Conservation (phyloP, 1,284 basidiomycete species). For the Moniliophthora roreri region DNA sequence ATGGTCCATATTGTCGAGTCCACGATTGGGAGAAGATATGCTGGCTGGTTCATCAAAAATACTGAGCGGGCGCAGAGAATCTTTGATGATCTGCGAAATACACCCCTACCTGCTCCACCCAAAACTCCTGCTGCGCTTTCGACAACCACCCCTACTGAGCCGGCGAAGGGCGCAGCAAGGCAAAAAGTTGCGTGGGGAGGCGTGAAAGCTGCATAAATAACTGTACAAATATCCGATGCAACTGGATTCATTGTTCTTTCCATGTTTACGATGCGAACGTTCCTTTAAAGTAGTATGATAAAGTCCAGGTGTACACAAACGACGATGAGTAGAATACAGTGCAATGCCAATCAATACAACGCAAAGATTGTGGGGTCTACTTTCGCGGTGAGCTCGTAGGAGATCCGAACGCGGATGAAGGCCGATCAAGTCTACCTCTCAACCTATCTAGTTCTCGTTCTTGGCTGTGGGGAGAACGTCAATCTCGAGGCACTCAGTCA, state of each 20-base stretch:
- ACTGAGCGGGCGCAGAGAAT: slow-evolving; percentile 88
- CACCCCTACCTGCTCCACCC: slow-evolving; percentile 49
- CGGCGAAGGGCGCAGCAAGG: slow-evolving; percentile 22
- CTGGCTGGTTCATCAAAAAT: slow-evolving; percentile 96
- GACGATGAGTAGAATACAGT: background rate
- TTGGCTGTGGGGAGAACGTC: slow-evolving; percentile 39
- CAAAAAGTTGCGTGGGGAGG: slow-evolving; percentile 65
- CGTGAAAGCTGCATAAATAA: background rate
- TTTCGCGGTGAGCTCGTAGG: slow-evolving; percentile 33
- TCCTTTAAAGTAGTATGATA: too few relatives aligned
- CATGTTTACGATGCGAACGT: too few relatives aligned
- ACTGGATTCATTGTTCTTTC: too few relatives aligned
- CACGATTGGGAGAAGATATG: slow-evolving; percentile 88
- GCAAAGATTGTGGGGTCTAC: slow-evolving; percentile 10
- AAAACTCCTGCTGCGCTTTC: slow-evolving; percentile 23
- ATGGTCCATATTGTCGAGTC: slow-evolving; percentile 97
- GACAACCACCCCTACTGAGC: slow-evolving; percentile 15
- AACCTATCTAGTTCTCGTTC: slow-evolving; percentile 72
- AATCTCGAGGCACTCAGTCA: slow-evolving; percentile 3
- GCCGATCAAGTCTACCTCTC: slow-evolving; percentile 60
- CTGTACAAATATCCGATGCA: background rate
- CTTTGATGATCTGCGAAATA: slow-evolving; percentile 72
- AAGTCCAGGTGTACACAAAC: background rate
- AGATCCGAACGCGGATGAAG: slow-evolving; percentile 29
- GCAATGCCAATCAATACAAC: background rate